Percentiles rank a stretch among this genome's conserved stretches.
phyloP scores from a whole-genome alignment of 345 rosid species.

The Excoecaria agallocha region DNA sequence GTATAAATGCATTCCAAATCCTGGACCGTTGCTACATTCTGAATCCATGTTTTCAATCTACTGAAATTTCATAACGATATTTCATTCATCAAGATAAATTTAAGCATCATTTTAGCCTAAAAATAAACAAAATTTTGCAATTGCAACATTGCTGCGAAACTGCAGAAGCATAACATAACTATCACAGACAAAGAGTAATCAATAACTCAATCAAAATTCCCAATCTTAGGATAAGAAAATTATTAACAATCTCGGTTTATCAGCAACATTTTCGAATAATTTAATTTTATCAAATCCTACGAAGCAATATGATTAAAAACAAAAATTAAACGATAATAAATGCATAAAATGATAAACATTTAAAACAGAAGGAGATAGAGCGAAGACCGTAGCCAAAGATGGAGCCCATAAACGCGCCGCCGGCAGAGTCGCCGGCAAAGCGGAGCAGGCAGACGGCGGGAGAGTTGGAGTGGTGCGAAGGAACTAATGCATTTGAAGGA shows the following conservation, averaged over 20 bases:
- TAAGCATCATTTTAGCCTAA: background rate
- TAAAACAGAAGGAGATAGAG: background rate
- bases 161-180: background rate
- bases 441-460: conserved; percentile 70
- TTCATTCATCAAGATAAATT: background rate
- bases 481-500: conserved; percentile 38
- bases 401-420: conserved; percentile 90
- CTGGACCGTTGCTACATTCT: background rate
- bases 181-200: background rate
- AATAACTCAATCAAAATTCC: background rate
- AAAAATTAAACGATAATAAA: background rate
- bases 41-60: background rate
- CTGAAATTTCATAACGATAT: background rate
- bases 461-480: conserved; percentile 23
- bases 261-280: background rate
- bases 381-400: conserved; percentile 72
- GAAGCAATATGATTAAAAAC: background rate
- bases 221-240: background rate
- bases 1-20: background rate
- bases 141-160: background rate
- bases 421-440: conserved; percentile 71
- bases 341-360: background rate
- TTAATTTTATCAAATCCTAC: background rate
- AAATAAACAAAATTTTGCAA: background rate
- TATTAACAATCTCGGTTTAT: background rate